Conservation (phyloP, 176 grass and related monocot genomes). For the Pharus latifolius region DNA sequence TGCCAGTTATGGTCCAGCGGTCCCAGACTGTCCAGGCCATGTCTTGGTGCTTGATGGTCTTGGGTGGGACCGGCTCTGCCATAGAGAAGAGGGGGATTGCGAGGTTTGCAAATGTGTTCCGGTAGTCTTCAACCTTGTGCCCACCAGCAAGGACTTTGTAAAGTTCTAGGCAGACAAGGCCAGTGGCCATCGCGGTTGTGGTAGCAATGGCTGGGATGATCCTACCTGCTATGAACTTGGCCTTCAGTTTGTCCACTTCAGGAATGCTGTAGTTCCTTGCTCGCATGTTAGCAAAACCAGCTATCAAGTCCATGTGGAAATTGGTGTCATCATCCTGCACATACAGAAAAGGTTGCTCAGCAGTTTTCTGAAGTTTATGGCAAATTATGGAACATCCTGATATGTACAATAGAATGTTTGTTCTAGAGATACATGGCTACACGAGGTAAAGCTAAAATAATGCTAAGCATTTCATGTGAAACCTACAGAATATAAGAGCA, state of each 20-base stretch:
- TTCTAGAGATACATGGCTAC: neutral
- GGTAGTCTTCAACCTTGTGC: conserved; percentile 64
- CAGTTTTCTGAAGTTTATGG: neutral
- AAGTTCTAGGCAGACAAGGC: conserved; percentile 77
- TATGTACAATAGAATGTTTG: neutral
- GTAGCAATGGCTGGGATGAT: conserved; percentile 93
- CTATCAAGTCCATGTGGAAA: conserved; percentile 90
- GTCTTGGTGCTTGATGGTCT: conserved; percentile 55
- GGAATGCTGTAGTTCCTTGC: conserved; percentile 79
- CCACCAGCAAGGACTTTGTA: conserved; percentile 66
- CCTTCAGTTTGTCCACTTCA: conserved; percentile 91
- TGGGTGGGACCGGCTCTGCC: conserved; percentile 70
- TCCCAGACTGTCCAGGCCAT: conserved; percentile 87
- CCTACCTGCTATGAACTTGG: conserved; percentile 85
- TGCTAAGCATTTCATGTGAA: neutral
- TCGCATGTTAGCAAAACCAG: conserved; percentile 88
- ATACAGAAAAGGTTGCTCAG: neutral
- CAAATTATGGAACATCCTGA: neutral
- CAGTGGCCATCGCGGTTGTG: conserved; percentile 71
- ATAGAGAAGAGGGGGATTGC: conserved; percentile 86
- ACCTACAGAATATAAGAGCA: neutral
- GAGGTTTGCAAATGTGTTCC: conserved; percentile 85
- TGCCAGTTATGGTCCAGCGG: conserved; percentile 61
- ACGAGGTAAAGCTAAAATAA: neutral
- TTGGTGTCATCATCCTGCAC: conserved; percentile 91